Evolutionary conservation across 2,329 filamentous ascomycete genomes (phyloP), one percentile per base, ranked within the genome.

Genomic region (Neofusicoccum umdonicola): DNA sequence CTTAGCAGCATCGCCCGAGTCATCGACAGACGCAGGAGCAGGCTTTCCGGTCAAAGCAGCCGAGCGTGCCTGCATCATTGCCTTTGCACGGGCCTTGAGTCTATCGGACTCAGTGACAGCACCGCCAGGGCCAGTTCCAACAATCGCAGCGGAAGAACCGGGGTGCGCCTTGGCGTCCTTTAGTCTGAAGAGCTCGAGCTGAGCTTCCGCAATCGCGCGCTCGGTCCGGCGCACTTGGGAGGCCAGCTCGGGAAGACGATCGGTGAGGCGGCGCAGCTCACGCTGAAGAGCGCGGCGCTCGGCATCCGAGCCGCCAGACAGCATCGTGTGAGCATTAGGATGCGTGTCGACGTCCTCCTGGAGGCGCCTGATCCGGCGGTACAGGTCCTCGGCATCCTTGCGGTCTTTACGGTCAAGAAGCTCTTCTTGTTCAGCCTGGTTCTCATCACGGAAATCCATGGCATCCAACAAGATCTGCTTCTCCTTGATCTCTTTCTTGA

Each of bases 21-120:
- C 91, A 66, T 89, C 85, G 51, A 81, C 82, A 2, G 82, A 77
- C 42, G 91, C 88, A 52, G 88, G 83, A 48, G 89, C 81, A 74
- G 93, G 93, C 77, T 90, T 92, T 65, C 95, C 95, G 22, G 93
- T 92, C 68, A 99, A 81, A 17, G 95, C 94, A 64, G 95, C 95
- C 69, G 95, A 93, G 66, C 95, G 90, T 73, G 97, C 93, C 80
- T 98, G 94, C 95, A 99, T 99, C 88, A 97, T 96, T 44, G 94
- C 94, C 80, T 93, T 96, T 37, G 95, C 94, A 70, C 93, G 88
- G 41, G 95, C 95, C 81, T 97, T 98, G 69, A 98, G 86, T 62
- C 94, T 88, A 78, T 99, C 95, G 3, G 92, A 90, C 78, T 99
- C 95, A 0, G 95, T 99, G 47, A 99, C 87, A 50, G 87, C 81